Conservation (phyloP, 176 grass and related monocot genomes). For the Triticum dicoccoides region DNA sequence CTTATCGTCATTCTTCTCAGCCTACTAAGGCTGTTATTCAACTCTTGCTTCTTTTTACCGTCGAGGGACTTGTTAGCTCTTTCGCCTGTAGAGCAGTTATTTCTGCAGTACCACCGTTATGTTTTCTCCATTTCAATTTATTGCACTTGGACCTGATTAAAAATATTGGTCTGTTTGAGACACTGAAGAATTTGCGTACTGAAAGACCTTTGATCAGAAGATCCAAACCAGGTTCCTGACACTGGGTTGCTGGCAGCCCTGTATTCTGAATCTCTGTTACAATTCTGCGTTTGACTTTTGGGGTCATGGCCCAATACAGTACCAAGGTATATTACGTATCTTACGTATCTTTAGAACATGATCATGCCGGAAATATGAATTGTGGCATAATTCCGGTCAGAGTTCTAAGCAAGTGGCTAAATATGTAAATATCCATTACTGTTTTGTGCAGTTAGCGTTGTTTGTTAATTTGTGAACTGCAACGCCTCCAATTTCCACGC, state of each 20-base stretch:
- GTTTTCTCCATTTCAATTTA: neutral
- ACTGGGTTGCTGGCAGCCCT: neutral
- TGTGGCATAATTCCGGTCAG: neutral
- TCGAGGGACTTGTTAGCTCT: neutral
- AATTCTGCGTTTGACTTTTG: neutral
- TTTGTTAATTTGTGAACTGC: neutral
- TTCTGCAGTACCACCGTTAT: neutral
- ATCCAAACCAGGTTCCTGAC: neutral
- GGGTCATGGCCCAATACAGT: neutral
- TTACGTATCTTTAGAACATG: neutral
- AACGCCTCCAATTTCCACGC: no score
- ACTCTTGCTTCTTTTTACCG: neutral
- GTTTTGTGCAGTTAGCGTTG: neutral
- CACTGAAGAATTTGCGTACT: neutral
- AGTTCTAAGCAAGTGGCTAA: neutral
- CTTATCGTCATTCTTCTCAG: neutral
- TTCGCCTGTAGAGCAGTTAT: neutral
- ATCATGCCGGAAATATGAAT: neutral
- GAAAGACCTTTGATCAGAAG: neutral
- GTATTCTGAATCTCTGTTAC: neutral
- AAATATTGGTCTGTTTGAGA: neutral
- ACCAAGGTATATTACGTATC: no score
- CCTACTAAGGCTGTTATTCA: neutral
- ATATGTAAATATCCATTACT: neutral
- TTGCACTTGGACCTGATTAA: neutral